Evolutionary conservation across 805 yeast species (phyloP), one percentile per base, ranked within the genome.

Genomic region (Metschnikowia vanudenii): DNA sequence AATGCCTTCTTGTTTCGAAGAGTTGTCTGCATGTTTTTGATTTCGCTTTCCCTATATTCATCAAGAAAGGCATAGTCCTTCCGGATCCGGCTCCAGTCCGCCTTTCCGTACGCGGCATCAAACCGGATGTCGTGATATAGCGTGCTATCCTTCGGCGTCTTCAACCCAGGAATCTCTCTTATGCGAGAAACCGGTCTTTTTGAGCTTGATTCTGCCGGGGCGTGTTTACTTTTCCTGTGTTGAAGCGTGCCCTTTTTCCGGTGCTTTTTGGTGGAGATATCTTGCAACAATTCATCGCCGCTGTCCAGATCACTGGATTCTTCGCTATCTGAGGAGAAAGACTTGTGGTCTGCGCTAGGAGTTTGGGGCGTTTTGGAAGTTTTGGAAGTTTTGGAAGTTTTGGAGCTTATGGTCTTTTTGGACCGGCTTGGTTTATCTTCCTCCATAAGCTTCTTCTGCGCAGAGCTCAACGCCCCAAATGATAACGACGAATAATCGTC

Each of bases 71-170:
- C 77, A 68, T 94, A 94, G 59, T 92, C 84, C 58, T 81, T 79
- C 50, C 97, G 74, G 14, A 87, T 78, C 48, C 75, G 73, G 28
- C 73, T 69, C 48, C 79, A 67, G 61, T 91, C 92, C 1, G 94
- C 88, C 56, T 81, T 85, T 47, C 98, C 98, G 52, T 81, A 81
- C 0, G 96, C 90, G 2, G 92, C 78, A 64, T 94, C 97, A 63
- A 94, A 94, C 55, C 99, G 75, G 29, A 95, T 84, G 68, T 94
- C 99, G 40, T 80, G 76, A 61, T 85, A 84, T 24, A 84, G 65
- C 13, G 70, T 71, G 13, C 64, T 57, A 41, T 64, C 57, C 53
- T 64, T 71, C 19, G 65, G 58, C 3, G 48, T 45, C 40, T 71
- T 73, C 38, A 85, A 61, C 0, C 92, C 94, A 1, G 87, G 92